Conservation (phyloP, 805 yeast genomes). For the Zygosaccharomyces siamensis region DNA sequence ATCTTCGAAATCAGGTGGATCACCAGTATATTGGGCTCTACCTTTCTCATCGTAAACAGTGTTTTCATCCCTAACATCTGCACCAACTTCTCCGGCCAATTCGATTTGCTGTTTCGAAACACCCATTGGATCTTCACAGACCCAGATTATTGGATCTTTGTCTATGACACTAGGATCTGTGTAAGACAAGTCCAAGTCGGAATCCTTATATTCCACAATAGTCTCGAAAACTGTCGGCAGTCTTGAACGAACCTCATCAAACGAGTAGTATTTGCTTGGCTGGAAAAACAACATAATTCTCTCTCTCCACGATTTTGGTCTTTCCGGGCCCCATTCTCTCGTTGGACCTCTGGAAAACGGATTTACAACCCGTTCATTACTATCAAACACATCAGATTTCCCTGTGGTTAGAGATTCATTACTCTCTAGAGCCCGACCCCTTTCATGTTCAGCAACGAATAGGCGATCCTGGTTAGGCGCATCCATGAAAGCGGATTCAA, state of each 20-base stretch:
- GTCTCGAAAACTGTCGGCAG: slow-evolving; percentile 36
- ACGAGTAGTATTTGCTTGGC: slow-evolving; percentile 44
- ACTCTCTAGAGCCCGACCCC: slow-evolving; percentile 20
- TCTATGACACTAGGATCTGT: slow-evolving; percentile 30
- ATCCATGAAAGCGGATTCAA: background rate
- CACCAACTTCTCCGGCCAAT: slow-evolving; percentile 47
- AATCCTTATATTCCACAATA: slow-evolving; percentile 32
- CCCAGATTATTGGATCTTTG: slow-evolving; percentile 57
- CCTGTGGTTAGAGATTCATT: slow-evolving; percentile 25
- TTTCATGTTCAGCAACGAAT: slow-evolving; percentile 11
- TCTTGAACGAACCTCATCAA: slow-evolving; percentile 40
- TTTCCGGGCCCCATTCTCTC: slow-evolving; percentile 12
- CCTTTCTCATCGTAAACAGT: slow-evolving; percentile 59
- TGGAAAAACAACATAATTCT: slow-evolving; percentile 39
- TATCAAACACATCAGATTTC: slow-evolving; percentile 26
- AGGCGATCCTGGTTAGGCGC: background rate
- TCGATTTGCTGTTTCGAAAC: slow-evolving; percentile 55
- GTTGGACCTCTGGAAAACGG: slow-evolving; percentile 27
- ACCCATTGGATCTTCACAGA: slow-evolving; percentile 64
- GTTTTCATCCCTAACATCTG: slow-evolving; percentile 52
- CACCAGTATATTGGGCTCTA: slow-evolving; percentile 47
- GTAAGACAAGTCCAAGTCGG: slow-evolving; percentile 32
- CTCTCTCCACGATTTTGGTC: slow-evolving; percentile 15
- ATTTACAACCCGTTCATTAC: slow-evolving; percentile 20
- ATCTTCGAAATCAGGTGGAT: slow-evolving; percentile 64